Evolutionary conservation across 768 basidiomycete species (phyloP).

Genomic region (Guyanaporus albipodus): DNA sequence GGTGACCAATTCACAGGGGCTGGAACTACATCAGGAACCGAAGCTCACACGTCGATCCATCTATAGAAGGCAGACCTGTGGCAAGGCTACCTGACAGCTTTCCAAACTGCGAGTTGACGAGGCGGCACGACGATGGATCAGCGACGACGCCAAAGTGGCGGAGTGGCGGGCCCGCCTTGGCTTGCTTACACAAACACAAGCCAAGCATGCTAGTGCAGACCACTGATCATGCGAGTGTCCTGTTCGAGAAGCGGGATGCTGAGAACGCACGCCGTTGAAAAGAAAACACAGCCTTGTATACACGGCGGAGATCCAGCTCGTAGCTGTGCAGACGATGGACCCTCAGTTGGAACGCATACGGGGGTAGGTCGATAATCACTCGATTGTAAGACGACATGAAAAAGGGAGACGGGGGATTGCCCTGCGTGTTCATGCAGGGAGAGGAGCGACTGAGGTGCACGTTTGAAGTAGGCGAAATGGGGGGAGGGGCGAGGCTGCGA

Average conservation of each 20-base stretch:
- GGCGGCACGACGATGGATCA: slow-evolving; percentile 3
- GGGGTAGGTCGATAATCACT: slow-evolving; percentile 4
- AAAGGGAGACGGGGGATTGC: slow-evolving; percentile 5
- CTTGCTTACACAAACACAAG: not conserved
- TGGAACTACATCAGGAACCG: slow-evolving; percentile 23
- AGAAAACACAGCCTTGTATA: slow-evolving; percentile 10
- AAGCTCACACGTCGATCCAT: slow-evolving; percentile 27
- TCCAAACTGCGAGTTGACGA: slow-evolving; percentile 14
- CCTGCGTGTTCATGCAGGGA: slow-evolving; percentile 10
- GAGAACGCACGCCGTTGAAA: slow-evolving; percentile 7
- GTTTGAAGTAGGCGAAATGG: slow-evolving; percentile 14
- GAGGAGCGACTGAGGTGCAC: slow-evolving; percentile 9
- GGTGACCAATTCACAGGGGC: slow-evolving; percentile 8
- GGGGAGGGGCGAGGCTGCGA: slow-evolving; percentile 20
- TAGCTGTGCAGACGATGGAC: slow-evolving; percentile 19
- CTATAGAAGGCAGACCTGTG: slow-evolving; percentile 18
- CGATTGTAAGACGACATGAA: slow-evolving; percentile 4
- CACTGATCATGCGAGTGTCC: too few relatives aligned
- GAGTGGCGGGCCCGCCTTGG: not conserved
- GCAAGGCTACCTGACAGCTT: slow-evolving; percentile 15
- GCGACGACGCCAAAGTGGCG: not conserved
- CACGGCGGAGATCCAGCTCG: slow-evolving; percentile 23
- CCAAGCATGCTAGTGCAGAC: not conserved
- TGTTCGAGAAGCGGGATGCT: slow-evolving; percentile 2
- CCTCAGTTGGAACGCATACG: slow-evolving; percentile 6